Percentiles rank a stretch among this genome's conserved stretches.
Evolutionary conservation across 2,329 filamentous ascomycete species (phyloP).

Genomic region (Calonectria ilicicola): DNA sequence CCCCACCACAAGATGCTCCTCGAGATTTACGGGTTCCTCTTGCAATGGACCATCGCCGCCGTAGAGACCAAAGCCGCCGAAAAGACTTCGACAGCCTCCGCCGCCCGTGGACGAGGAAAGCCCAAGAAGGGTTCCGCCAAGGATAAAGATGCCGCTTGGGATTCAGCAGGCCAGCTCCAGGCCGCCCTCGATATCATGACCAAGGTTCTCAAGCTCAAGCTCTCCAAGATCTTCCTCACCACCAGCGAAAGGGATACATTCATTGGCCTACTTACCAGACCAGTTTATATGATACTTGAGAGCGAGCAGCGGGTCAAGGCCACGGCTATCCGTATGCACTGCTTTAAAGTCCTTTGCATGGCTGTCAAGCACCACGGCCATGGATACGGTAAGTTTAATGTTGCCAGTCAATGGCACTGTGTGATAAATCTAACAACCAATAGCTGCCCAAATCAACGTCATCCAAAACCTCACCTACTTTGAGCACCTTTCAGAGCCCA

Average conservation of each 20-base stretch:
- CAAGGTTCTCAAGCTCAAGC: constrained; percentile 92
- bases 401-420: not conserved
- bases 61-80: constrained; percentile 94
- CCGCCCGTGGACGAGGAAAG: constrained; percentile 79
- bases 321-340: constrained; percentile 92
- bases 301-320: constrained; percentile 93
- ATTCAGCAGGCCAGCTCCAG: constrained; percentile 89
- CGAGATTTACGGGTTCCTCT: constrained; percentile 92
- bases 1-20: constrained; percentile 90
- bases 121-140: constrained; percentile 82
- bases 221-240: constrained; percentile 93
- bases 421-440: constrained; percentile 42
- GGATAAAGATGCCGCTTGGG: constrained; percentile 89
- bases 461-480: constrained; percentile 98
- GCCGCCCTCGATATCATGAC: constrained; percentile 93
- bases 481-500: constrained; percentile 97
- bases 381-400: constrained; percentile 78
- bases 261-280: constrained; percentile 89
- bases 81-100: constrained; percentile 78
- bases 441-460: constrained; percentile 96
- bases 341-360: constrained; percentile 96
- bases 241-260: constrained; percentile 98
- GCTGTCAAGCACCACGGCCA: constrained; percentile 98
- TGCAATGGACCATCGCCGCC: constrained; percentile 96
- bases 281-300: constrained; percentile 93